These are phyloP conservation scores for Mortierella sp. DNA, from an alignment of 371 early-diverging fungal species.

Conservation along the genomic window DNA sequence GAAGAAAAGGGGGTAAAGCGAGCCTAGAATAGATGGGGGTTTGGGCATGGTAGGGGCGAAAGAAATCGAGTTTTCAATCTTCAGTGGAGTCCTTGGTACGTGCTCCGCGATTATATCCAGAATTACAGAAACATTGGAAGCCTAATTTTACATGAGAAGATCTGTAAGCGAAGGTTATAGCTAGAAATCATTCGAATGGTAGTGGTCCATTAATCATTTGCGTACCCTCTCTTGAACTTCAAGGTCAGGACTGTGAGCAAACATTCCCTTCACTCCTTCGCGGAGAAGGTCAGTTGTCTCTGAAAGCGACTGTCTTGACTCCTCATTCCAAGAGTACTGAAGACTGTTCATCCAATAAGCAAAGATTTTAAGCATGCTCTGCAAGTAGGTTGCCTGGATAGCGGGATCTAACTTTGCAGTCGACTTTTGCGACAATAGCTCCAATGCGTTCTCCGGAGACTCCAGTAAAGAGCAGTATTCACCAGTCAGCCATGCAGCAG, in stretches of 20 bases:
- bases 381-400: slow-evolving; percentile 80
- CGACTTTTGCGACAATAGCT: slow-evolving; percentile 67
- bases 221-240: slow-evolving; percentile 88
- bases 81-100: slow-evolving; percentile 41
- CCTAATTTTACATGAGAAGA: slow-evolving; percentile 51
- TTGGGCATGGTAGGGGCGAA: slow-evolving; percentile 55
- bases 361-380: slow-evolving; percentile 82
- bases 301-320: slow-evolving; percentile 65
- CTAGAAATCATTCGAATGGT: not conserved
- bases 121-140: slow-evolving; percentile 69
- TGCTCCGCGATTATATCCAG: slow-evolving; percentile 64
- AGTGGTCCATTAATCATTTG: slow-evolving; percentile 6
- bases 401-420: slow-evolving; percentile 68
- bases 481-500: slow-evolving; percentile 93
- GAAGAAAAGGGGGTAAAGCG: slow-evolving; percentile 77
- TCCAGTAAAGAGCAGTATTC: slow-evolving; percentile 80
- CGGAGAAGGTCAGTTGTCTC: slow-evolving; percentile 64
- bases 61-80: slow-evolving; percentile 54
- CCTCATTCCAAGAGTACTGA: slow-evolving; percentile 67
- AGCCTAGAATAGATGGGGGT: slow-evolving; percentile 57
- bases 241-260: slow-evolving; percentile 70
- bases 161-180: not conserved
- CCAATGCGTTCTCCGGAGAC: slow-evolving; percentile 66
- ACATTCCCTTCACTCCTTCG: slow-evolving; percentile 44
- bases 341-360: slow-evolving; percentile 75